phyloP scores from a whole-genome alignment of 2,329 filamentous ascomycete species.

The Salinomyces thailandicus region DNA sequence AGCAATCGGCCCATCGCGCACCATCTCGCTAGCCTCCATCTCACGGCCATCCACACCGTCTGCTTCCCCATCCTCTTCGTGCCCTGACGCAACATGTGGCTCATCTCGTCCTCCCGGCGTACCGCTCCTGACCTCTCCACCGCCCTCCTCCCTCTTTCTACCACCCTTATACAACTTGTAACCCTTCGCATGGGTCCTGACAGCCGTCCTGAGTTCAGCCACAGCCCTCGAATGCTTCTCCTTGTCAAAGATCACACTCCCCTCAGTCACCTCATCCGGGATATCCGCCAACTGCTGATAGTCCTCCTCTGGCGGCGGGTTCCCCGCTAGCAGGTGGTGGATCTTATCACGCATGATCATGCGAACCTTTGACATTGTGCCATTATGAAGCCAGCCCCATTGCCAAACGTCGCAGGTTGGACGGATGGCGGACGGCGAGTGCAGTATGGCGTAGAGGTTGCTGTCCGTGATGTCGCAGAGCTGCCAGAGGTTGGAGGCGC shows the following conservation, averaged over 20 bases:
- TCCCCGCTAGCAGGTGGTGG: slow-evolving; percentile 30
- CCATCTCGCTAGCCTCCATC: too few species aligned
- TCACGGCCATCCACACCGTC: too few species aligned
- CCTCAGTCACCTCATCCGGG: background rate
- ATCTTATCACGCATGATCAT: slow-evolving; percentile 84
- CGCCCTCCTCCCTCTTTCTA: too few species aligned
- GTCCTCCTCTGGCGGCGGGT: slow-evolving; percentile 21
- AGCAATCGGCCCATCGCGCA: too few species aligned
- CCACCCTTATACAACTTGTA: too few species aligned
- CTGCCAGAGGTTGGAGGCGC: slow-evolving; percentile 85
- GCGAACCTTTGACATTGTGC: slow-evolving; percentile 72
- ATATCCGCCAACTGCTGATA: slow-evolving; percentile 8
- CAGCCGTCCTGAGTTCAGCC: too few species aligned
- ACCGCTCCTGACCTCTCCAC: too few species aligned
- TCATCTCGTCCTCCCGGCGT: too few species aligned
- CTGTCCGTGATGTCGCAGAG: slow-evolving; percentile 85
- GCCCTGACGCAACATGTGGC: too few species aligned
- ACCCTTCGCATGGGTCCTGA: too few species aligned
- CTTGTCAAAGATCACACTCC: background rate
- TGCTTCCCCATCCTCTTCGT: too few species aligned
- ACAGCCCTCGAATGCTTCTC: too few species aligned
- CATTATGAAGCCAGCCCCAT: slow-evolving; percentile 78
- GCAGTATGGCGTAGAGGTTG: slow-evolving; percentile 55
- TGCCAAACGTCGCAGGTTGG: slow-evolving; percentile 37
- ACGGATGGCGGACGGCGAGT: slow-evolving; percentile 42